A percentile compares a stretch with the other conserved stretches of the same genome.
Evolutionary conservation across 2,329 filamentous ascomycete genomes (phyloP).

Genomic region (Penicillium sp.): DNA sequence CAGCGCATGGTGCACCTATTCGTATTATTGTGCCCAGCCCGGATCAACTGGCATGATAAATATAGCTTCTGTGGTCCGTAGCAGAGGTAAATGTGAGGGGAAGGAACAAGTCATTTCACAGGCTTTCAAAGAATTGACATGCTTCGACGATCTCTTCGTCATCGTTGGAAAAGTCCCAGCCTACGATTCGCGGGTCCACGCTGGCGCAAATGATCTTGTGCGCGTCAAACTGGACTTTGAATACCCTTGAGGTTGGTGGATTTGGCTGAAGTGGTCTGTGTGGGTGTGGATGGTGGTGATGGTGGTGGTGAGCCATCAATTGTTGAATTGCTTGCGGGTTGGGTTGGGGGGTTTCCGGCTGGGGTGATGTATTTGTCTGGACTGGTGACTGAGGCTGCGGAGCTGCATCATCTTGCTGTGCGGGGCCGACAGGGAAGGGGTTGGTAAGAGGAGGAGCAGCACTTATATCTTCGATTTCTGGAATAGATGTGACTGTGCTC

Average conservation of each 20-base stretch:
- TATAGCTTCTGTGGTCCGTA: too few species aligned
- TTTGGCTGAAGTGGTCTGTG: conserved; percentile 32
- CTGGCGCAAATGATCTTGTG: conserved; percentile 92
- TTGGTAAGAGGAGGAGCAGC: background rate
- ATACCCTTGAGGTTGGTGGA: conserved; percentile 63
- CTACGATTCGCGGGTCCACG: conserved; percentile 86
- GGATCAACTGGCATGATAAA: background rate
- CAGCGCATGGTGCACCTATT: background rate
- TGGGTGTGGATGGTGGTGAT: conserved; percentile 19
- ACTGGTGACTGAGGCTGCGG: background rate
- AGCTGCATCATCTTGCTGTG: conserved; percentile 3
- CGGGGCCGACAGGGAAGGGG: background rate
- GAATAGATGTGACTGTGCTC: background rate
- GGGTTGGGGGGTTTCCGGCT: background rate
- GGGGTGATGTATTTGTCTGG: background rate
- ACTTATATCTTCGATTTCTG: conserved; percentile 1
- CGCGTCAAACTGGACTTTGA: conserved; percentile 96
- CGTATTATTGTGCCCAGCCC: background rate
- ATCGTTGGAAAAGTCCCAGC: conserved; percentile 94
- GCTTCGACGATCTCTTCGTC: conserved; percentile 78
- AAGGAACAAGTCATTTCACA: conserved; percentile 24
- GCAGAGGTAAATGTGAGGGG: background rate
- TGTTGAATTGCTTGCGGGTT: background rate
- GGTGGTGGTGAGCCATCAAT: conserved; percentile 11
- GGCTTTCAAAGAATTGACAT: conserved; percentile 68